Evolutionary conservation across 345 rosid genomes (phyloP).

Genomic region (Brassica nigra): DNA sequence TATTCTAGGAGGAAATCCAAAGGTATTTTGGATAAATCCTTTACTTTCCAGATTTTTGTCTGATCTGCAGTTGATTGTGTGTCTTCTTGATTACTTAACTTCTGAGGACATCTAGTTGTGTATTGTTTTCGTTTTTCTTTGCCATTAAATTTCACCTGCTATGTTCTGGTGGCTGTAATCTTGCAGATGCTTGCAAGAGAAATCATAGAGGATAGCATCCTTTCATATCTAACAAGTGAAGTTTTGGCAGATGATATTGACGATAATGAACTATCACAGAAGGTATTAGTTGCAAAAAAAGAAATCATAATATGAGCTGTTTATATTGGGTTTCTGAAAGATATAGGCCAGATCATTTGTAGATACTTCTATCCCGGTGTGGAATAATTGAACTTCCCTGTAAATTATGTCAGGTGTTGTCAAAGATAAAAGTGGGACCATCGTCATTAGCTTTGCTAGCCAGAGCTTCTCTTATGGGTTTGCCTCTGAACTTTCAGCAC

Average conservation of each 20-base stretch:
- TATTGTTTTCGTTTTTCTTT: not conserved
- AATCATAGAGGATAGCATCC: slow-evolving; percentile 79
- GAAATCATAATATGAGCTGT: slow-evolving; percentile 1
- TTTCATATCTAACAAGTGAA: slow-evolving; percentile 71
- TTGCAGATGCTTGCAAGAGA: slow-evolving; percentile 85
- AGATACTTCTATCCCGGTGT: slow-evolving; percentile 9
- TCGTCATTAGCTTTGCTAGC: slow-evolving; percentile 81
- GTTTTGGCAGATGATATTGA: slow-evolving; percentile 51
- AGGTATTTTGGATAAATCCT: slow-evolving; percentile 48
- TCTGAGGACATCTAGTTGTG: slow-evolving; percentile 24
- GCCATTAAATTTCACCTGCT: slow-evolving; percentile 10
- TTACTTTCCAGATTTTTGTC: not conserved
- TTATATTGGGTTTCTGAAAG: not conserved
- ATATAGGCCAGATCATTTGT: slow-evolving; percentile 9
- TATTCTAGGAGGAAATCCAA: slow-evolving; percentile 95
- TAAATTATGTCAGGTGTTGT: slow-evolving; percentile 54
- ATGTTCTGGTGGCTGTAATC: slow-evolving; percentile 28
- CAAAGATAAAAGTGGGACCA: slow-evolving; percentile 79
- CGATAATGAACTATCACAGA: slow-evolving; percentile 48
- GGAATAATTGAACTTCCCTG: not conserved
- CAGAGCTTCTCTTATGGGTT: slow-evolving; percentile 83
- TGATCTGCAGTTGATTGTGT: slow-evolving; percentile 14
- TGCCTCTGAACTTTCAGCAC: slow-evolving; percentile 37
- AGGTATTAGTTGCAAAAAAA: slow-evolving; percentile 47
- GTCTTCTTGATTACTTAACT: slow-evolving; percentile 6